Evolutionary conservation across 2,329 filamentous ascomycete species (phyloP), one percentile per base, ranked within the genome.

Genomic region (Fusarium sp.): DNA sequence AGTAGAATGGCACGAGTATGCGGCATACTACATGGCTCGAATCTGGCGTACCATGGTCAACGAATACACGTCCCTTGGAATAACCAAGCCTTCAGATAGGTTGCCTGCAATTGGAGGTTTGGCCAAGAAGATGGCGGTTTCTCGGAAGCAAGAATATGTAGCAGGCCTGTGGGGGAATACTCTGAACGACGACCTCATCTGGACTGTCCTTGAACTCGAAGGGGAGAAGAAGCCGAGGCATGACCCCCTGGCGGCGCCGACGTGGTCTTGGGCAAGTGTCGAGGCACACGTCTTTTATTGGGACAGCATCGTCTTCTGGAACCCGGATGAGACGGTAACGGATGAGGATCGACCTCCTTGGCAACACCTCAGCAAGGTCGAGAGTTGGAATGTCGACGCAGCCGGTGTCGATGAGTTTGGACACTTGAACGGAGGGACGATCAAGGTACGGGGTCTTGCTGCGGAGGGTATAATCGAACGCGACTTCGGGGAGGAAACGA

Each of bases 41-140:
- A 59, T 68, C 2, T 68, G 65, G 65, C 52, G 65, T 4, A 68
- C 60, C 40, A 64, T 68, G 65, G n/a, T 68, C 12, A 64, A 40
- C 11, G 56, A 50, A 2, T 68, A 64, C 22, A 68, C 65, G 5
- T 37, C 27, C 3, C 60, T 68, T 1, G 52, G 58, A 1, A 68
- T 68, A 11, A 68, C 60, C 38, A 68, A 68, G 11, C 40, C 38
- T 25, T 59, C 40, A 12, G 65, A 68, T 15, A 37, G 65, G 6
- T 6, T 68, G 32, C 65, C 65, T 12, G 65, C 65, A 0, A 63
- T 64, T 25, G 65, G 60, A n/a, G 65, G 65, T 6, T n/a, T 68
- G 10, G 65, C 60, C 1, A 45, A 54, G 20, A 68, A 59, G 14
- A 57, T 57, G 30, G 52, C 38, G 8, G 54, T 38, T 40, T 52